A percentile compares a stretch with the other conserved stretches of the same genome.
Conservation (phyloP, 139 green algal species). For the Bryopsis sp. region DNA sequence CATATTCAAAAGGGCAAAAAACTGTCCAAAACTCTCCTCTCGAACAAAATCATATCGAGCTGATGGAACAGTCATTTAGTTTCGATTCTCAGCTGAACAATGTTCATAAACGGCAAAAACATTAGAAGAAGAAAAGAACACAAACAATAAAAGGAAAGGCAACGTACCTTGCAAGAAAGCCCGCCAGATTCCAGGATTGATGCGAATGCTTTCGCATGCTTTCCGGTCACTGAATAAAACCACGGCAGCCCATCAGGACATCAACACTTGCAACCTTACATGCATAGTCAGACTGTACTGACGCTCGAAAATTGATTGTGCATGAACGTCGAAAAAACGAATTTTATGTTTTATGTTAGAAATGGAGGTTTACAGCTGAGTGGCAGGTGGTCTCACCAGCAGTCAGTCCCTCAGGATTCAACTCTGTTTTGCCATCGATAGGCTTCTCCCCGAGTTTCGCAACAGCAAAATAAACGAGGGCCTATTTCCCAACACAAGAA, state of each 20-base stretch:
- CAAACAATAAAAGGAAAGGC: slow-evolving; percentile 4
- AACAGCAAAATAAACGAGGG: slow-evolving; percentile 97
- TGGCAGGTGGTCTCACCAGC: slow-evolving; percentile 23
- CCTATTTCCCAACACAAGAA: slow-evolving; percentile 34
- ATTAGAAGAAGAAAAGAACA: background rate
- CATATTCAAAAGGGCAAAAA: background rate
- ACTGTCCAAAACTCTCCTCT: background rate
- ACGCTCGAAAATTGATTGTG: background rate
- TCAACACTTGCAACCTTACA: background rate
- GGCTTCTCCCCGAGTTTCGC: slow-evolving; percentile 85
- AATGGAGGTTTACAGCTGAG: background rate
- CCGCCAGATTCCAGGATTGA: slow-evolving; percentile 59
- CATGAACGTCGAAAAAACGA: background rate
- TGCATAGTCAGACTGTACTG: background rate
- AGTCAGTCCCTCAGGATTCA: slow-evolving; percentile 95
- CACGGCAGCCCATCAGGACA: background rate
- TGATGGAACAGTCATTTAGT: too few relatives aligned
- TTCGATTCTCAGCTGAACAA: background rate
- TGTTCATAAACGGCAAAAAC: background rate
- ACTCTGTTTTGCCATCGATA: slow-evolving; percentile 84
- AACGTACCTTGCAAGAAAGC: slow-evolving; percentile 79
- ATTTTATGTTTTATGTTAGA: background rate
- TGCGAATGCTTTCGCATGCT: slow-evolving; percentile 71
- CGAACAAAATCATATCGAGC: too few relatives aligned
- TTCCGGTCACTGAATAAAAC: slow-evolving; percentile 53